Base-by-base conservation (phyloP, 345 rosid genomes). In the Eucalyptus regnans region DNA sequence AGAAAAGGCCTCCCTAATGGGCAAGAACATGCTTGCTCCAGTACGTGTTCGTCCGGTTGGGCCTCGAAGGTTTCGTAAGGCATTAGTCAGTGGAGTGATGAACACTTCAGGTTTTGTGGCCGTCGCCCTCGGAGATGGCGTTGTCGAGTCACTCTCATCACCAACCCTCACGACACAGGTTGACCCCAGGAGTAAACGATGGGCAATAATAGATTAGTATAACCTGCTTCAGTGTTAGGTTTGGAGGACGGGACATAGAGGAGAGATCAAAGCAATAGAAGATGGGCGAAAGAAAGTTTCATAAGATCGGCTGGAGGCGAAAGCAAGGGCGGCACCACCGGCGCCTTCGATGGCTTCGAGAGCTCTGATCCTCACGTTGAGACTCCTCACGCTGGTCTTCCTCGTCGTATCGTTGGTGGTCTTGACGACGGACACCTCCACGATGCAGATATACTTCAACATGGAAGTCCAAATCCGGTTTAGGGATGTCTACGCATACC, bases 401-500 rank as follows among this genome's bases (percentile, higher is more conserved):
- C 90, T 91, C 17, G 2, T 91, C 31, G 25, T 52, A 44, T 88
- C 92, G 5, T 9, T 86, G 9, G 87, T 86, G 51, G 51, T 91
- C n/a, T 64, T 91, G 44, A 50, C 68, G 25, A 86, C 50, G 79
- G 6, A 89, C 86, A 86, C 62, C 13, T 84, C 50, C 17, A 54
- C 85, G 60, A 5, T 86, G 22, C 76, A 76, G 14, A 20, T 91
- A 37, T 15, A 27, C 29, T 12, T 64, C 48, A 60, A 31, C 9
- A 20, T 4, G 33, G 64, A 76, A 13, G 51, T 86, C 48, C 87
- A 89, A 51, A 3, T 91, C 31, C 87, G 48, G 88, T 89, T 91
- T 58, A 44, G 87, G 81, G 91, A 91, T 49, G 33, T 91, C 60
- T 89, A 91, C 50, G 68, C 90, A 7, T 91, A 91, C 86, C 88